A percentile compares a stretch with the other conserved stretches of the same genome.
Conservation (phyloP, 2,329 filamentous ascomycete species). For the Dothidotthia symphoricarpi region DNA sequence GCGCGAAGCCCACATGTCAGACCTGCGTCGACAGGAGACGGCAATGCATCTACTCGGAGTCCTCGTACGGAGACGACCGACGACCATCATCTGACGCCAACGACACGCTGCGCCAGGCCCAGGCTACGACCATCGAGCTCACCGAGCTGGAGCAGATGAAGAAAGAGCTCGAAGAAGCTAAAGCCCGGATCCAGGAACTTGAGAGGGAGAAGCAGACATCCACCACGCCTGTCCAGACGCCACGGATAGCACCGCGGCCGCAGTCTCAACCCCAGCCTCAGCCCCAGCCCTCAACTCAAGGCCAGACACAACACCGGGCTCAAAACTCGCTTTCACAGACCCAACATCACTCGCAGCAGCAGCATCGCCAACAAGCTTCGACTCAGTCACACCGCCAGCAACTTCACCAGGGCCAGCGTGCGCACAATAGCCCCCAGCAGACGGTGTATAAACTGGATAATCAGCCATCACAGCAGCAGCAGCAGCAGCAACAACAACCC, state of each 20-base stretch:
- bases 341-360: constrained; percentile 8
- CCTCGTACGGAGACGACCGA: constrained; percentile 16
- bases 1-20: constrained; percentile 33
- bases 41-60: constrained; percentile 34
- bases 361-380: constrained; percentile 10
- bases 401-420: constrained; percentile 20
- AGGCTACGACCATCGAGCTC: constrained; percentile 20
- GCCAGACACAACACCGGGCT: constrained; percentile 7
- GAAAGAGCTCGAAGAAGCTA: constrained; percentile 39
- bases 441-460: constrained; percentile 17
- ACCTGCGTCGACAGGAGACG: constrained; percentile 39
- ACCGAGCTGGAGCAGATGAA: constrained; percentile 38
- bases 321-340: constrained; percentile 13
- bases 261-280: constrained; percentile 19
- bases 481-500: constrained; percentile 10
- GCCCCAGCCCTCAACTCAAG: constrained; percentile 2
- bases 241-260: constrained; percentile 18
- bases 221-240: constrained; percentile 27
- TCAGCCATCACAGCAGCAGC: constrained; percentile 20
- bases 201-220: constrained; percentile 34
- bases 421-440: constrained; percentile 20
- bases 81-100: constrained; percentile 11
- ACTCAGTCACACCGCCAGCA: constrained; percentile 22
- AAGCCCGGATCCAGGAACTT: constrained; percentile 35
- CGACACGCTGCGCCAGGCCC: constrained; percentile 18